These are phyloP conservation scores for Cryptosporidium xiaoi DNA, from an alignment of 169 alveolate genomes.

Conservation along the genomic window DNA sequence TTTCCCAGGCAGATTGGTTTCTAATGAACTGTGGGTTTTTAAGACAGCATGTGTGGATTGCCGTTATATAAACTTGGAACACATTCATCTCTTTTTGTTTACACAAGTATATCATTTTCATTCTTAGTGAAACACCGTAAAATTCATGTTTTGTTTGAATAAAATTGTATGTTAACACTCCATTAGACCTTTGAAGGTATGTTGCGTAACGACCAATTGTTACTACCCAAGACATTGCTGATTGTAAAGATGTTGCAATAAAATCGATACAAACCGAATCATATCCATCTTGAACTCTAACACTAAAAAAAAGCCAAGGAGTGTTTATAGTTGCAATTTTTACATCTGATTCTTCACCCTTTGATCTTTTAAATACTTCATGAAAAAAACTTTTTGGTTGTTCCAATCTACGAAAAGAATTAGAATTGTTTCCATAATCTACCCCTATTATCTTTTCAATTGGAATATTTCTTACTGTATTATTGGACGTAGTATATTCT, in stretches of 20 bases:
- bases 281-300: constrained; percentile 34
- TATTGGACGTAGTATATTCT: constrained; percentile 67
- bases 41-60: constrained; percentile 68
- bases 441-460: constrained; percentile 54
- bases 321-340: constrained; percentile 1
- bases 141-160: constrained; percentile 55
- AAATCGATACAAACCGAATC: constrained; percentile 18
- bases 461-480: constrained; percentile 6
- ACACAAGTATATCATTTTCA: constrained; percentile 60
- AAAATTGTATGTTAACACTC: constrained; percentile 37
- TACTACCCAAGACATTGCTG: constrained; percentile 70
- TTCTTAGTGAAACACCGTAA: constrained; percentile 45
- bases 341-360: constrained; percentile 3
- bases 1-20: constrained; percentile 61
- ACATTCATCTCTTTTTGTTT: constrained; percentile 12
- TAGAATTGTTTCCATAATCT: constrained; percentile 60
- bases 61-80: constrained; percentile 44
- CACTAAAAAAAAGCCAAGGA: constrained; percentile 65
- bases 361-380: constrained; percentile 3
- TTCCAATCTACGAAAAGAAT: constrained; percentile 56
- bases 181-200: constrained; percentile 49
- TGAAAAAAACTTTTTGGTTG: constrained; percentile 35
- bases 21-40: constrained; percentile 69
- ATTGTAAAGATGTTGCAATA: constrained; percentile 50
- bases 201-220: constrained; percentile 62